Conservation (phyloP, 139 green algal species). For the Trebouxia sp. region DNA sequence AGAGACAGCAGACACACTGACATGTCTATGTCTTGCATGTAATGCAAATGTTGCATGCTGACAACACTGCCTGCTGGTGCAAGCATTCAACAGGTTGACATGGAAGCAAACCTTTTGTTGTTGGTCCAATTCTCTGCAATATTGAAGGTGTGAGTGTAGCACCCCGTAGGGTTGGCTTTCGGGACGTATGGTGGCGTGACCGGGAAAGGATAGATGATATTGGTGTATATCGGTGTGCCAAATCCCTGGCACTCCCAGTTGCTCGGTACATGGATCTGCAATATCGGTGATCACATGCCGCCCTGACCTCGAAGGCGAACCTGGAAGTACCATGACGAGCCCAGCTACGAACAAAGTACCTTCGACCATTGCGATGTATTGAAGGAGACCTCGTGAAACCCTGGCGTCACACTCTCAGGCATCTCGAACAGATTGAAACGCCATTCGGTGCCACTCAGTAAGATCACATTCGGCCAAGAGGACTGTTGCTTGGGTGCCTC, state of each 20-base stretch:
- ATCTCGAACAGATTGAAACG: slow-evolving; percentile 62
- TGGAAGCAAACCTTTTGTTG: slow-evolving; percentile 8
- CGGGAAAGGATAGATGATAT: slow-evolving; percentile 93
- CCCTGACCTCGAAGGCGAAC: too few species aligned
- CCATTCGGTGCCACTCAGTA: slow-evolving; percentile 64
- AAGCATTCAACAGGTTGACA: background rate
- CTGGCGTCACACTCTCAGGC: slow-evolving; percentile 56
- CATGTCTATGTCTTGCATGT: background rate
- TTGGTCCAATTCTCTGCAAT: background rate
- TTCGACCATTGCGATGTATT: slow-evolving; percentile 51
- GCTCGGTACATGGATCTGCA: slow-evolving; percentile 46
- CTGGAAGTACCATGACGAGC: background rate
- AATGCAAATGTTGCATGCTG: background rate
- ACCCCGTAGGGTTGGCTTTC: slow-evolving; percentile 90
- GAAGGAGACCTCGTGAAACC: slow-evolving; percentile 49
- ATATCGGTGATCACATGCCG: background rate
- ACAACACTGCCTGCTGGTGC: background rate
- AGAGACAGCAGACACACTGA: background rate
- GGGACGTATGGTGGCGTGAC: slow-evolving; percentile 85
- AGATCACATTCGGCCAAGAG: slow-evolving; percentile 16
- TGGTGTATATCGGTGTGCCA: slow-evolving; percentile 93
- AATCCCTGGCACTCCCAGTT: slow-evolving; percentile 90
- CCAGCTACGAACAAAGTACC: too few species aligned
- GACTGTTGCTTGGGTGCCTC: background rate
- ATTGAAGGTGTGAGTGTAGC: slow-evolving; percentile 79